Percentiles rank a stretch among this genome's conserved stretches.
phyloP scores from a whole-genome alignment of 768 basidiomycete genomes.

The Tulasnella calospora region DNA sequence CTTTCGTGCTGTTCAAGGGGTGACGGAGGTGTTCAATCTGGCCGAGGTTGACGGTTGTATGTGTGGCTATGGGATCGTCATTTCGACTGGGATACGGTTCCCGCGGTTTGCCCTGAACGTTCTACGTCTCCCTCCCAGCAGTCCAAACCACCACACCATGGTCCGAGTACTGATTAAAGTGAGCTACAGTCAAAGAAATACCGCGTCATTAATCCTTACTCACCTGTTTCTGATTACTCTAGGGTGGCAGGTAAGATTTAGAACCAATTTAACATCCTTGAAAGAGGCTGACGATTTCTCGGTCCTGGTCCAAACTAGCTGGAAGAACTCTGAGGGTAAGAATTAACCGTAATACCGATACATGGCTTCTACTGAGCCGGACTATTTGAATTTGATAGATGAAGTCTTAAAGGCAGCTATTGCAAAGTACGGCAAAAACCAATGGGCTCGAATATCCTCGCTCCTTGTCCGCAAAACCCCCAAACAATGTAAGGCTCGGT shows the following conservation, averaged over 20 bases:
- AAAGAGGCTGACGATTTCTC: not conserved
- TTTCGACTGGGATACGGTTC: not conserved
- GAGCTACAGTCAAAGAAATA: slow-evolving; percentile 48
- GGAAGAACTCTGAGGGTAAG: slow-evolving; percentile 70
- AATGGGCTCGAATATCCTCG: slow-evolving; percentile 53
- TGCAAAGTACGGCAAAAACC: slow-evolving; percentile 94
- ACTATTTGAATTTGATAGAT: slow-evolving; percentile 42
- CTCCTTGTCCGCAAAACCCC: slow-evolving; percentile 84
- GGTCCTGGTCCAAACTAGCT: slow-evolving; percentile 30
- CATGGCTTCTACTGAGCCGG: slow-evolving; percentile 26
- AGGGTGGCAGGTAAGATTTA: slow-evolving; percentile 44
- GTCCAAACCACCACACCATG: slow-evolving; percentile 43
- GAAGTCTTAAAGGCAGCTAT: slow-evolving; percentile 99
- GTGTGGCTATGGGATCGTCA: slow-evolving; percentile 16
- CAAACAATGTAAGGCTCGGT: slow-evolving; percentile 98
- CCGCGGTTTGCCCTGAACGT: slow-evolving; percentile 6
- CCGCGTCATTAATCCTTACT: not conserved
- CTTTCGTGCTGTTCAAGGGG: not conserved
- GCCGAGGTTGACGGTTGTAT: not conserved
- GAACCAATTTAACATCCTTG: not conserved
- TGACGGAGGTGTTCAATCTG: not conserved
- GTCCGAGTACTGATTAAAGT: slow-evolving; percentile 87
- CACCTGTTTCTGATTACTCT: slow-evolving; percentile 47
- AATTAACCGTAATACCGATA: not conserved
- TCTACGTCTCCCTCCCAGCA: slow-evolving; percentile 7